phyloP scores from a whole-genome alignment of 75 land plant genomes.

The Pseudotsuga menziesii region DNA sequence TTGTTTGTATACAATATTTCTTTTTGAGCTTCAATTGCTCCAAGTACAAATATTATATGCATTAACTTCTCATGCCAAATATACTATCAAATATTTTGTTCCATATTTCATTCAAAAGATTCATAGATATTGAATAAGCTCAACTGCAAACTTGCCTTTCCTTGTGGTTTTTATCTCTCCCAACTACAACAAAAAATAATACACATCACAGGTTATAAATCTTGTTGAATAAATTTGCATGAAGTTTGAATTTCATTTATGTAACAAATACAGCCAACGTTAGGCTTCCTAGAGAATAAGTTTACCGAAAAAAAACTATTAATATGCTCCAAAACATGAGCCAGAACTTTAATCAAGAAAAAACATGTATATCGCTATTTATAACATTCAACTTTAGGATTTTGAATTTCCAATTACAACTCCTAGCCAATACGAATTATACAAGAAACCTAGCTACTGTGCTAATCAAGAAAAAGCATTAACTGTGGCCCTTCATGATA shows the following conservation, averaged over 20 bases:
- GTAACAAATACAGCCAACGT: not conserved
- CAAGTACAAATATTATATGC: not conserved
- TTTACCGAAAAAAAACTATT: not conserved
- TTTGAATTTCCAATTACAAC: too few species aligned
- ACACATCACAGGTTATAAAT: not conserved
- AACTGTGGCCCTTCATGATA: not conserved
- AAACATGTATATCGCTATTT: not conserved
- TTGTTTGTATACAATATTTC: not conserved
- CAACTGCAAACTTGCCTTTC: constrained; percentile 87
- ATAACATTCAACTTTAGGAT: too few species aligned
- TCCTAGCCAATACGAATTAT: too few species aligned
- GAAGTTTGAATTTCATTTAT: not conserved
- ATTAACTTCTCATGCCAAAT: not conserved
- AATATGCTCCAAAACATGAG: not conserved
- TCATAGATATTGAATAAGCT: constrained; percentile 67
- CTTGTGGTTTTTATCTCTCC: constrained; percentile 78
- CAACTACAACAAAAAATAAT: constrained; percentile 42
- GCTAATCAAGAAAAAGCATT: not conserved
- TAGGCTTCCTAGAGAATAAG: too few species aligned
- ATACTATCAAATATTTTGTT: not conserved
- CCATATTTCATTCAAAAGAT: constrained; percentile 1
- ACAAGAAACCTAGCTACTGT: too few species aligned
- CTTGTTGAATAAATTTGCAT: not conserved
- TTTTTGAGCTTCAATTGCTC: not conserved
- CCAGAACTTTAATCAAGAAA: not conserved